Base-by-base conservation (phyloP, 768 basidiomycete genomes). In the Dictyophora rubrovolvata region DNA sequence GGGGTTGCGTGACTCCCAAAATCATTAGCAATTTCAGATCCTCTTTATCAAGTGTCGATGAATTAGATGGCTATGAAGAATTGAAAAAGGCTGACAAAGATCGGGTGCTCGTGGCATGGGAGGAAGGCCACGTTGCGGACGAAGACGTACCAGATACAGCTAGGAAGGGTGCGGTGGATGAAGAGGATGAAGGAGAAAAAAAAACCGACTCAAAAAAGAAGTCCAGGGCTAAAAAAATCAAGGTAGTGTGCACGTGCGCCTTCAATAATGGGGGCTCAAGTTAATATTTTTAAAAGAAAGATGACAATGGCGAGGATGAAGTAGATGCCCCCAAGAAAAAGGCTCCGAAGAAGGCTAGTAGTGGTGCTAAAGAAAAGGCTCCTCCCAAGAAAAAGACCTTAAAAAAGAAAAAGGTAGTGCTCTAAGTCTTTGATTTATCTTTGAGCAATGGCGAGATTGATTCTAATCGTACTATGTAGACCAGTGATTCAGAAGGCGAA, bases 41-140 rank as follows among this genome's bases (percentile, higher is more conserved):
- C 12, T 70, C 73, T 2, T 78, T 87, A 62, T 74, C 76, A 1
- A 75, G 75, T 5, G 74, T 82, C 0, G 75, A 79, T 10, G 90
- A 93, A 0, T 73, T 95, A 37, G 93, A 97, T 67, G 93, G 93
- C 18, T 95, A 79, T 69, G 89, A 92, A 18, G 85, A 85, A 0
- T 77, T 93, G 50, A 72, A 66, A 0, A 72, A 75, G 1, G 86
- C 81, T 48, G 91, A 94, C 67, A 76, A 94, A 70, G 81, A 76
- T 5, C 85, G 82, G 60, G 69, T 96, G 47, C 73, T 69, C 58
- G 81, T 77, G 65, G 93, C 94, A 1, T 91, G 81, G 77, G 80
- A 88, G 53, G 80, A 77, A 0, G 93, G 87, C 5, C 76, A 84
- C 35, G 88, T 96, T 53, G 89, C 82, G 6, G 83, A 86, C 35